Evolutionary conservation across 345 rosid genomes (phyloP), one percentile per base, ranked within the genome.

Genomic region (Psidium friedrichsthalianum): DNA sequence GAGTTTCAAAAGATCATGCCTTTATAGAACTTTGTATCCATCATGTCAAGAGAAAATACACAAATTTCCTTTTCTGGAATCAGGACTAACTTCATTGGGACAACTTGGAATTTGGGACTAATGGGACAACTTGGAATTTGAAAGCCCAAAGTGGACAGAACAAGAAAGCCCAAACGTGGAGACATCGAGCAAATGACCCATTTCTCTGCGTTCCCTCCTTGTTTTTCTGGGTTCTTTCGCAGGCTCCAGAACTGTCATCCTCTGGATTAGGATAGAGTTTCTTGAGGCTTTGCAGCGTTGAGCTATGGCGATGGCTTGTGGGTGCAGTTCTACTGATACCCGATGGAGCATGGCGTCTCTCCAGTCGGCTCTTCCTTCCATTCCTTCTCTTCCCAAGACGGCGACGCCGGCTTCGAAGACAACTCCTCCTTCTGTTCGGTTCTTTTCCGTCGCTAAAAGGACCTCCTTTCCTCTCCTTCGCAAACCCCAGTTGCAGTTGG

Each of bases 281-380:
- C 12, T 29, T 7, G 8, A 15, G 83, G 83, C 83, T 40, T 6
- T 12, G 44, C 0, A n/a, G 64, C 13, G 22, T 2, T 42, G 44
- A 44, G 29, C 85, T 56, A 87, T 92, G 90, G 88, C 93, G 16
- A 84, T 87, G 84, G 85, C 93, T 13, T 86, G 61, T 32, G 87
- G 61, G 13, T 82, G 85, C 87, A 83, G 78, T 22, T 88, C 87
- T 9, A 85, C 87, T 40, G 86, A 88, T 83, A 82, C 88, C 82
- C 84, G 90, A 61, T 96, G 98, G 99, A 92, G 88, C 85, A 90
- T 95, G 96, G 85, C 92, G 6, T 94, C 96, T 74, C 91, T 96
- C 49, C 88, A 83, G 82, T 89, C 95, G 81, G 92, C 95, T 51
- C 94, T 94, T n/a, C 96, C 98, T n/a, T 91, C 95, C 52, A 59